A percentile compares a stretch with the other conserved stretches of the same genome.
These are phyloP conservation scores for Talaromyces adpressus DNA, from an alignment of 495 filamentous ascomycete genomes.

Conservation along the genomic window DNA sequence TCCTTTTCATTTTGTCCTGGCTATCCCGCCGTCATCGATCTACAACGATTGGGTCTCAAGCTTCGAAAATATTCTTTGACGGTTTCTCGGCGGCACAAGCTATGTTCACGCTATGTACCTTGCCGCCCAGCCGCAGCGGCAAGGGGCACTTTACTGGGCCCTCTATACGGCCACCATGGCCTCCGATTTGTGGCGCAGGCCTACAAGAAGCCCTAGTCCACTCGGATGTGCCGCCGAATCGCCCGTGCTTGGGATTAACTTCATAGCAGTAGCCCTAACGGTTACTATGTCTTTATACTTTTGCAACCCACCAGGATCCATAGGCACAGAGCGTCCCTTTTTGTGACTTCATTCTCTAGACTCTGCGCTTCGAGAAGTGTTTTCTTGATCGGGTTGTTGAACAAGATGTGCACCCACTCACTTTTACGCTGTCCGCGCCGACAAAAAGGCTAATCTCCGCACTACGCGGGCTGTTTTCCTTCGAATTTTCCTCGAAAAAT, in stretches of 20 bases:
- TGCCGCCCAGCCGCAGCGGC: conserved; percentile 11
- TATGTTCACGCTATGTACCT: conserved; percentile 7
- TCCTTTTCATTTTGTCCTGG: not conserved
- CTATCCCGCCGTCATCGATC: not conserved
- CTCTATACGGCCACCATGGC: not conserved
- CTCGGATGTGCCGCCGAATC: conserved; percentile 10
- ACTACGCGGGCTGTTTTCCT: not conserved
- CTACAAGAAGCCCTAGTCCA: conserved; percentile 1
- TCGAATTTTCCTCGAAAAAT: not conserved
- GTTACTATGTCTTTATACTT: not conserved
- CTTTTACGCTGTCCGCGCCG: conserved; percentile 5
- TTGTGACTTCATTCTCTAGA: not conserved
- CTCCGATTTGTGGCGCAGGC: conserved; percentile 3
- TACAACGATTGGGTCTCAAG: conserved; percentile 6
- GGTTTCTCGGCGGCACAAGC: conserved; percentile 5
- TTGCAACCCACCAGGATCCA: not conserved
- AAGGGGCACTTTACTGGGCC: conserved; percentile 7
- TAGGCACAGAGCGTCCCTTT: conserved; percentile 7
- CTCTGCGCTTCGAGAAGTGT: not conserved
- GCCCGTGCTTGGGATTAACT: conserved; percentile 8
- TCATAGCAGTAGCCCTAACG: conserved; percentile 4
- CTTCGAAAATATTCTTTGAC: conserved; percentile 3
- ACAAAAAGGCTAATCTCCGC: conserved; percentile 6
- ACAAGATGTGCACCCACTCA: not conserved
- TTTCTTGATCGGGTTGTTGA: not conserved